Percentiles rank a stretch among this genome's conserved stretches.
Evolutionary conservation across 2,329 filamentous ascomycete species (phyloP).

Genomic region (Fusarium verrucosum): DNA sequence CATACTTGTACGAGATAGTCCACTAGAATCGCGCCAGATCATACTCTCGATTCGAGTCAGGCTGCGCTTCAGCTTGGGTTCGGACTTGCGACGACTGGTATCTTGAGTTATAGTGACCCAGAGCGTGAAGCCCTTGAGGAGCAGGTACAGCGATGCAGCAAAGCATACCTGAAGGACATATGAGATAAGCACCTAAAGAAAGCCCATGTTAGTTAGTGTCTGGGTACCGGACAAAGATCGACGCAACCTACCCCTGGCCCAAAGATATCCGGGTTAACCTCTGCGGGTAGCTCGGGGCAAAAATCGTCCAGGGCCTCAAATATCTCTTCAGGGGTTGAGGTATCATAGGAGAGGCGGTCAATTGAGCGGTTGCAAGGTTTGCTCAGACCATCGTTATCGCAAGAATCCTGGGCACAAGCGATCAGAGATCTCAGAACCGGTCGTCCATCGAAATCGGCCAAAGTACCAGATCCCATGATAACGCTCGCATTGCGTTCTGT

Average conservation of each 20-base stretch:
- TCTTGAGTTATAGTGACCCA: conserved; percentile 49
- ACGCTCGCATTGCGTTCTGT: conserved; percentile 51
- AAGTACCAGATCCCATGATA: conserved; percentile 48
- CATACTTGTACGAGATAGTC: conserved; percentile 51
- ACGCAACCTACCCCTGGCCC: conserved; percentile 49
- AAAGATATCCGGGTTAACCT: conserved; percentile 54
- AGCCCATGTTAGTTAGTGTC: conserved; percentile 26
- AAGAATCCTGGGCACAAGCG: conserved; percentile 49
- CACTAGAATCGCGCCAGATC: conserved; percentile 51
- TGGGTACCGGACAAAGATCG: neutral
- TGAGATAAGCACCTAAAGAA: conserved; percentile 51
- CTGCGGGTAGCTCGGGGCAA: conserved; percentile 49
- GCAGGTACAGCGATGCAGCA: conserved; percentile 47
- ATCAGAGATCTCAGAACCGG: conserved; percentile 49
- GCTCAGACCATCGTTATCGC: conserved; percentile 48
- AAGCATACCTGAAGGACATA: conserved; percentile 53
- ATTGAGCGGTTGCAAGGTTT: conserved; percentile 46
- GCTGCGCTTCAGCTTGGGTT: conserved; percentile 42
- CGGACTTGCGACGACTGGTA: conserved; percentile 27
- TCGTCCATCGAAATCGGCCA: conserved; percentile 46
- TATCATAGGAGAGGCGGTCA: conserved; percentile 37
- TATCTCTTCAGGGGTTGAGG: conserved; percentile 45
- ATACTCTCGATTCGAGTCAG: conserved; percentile 50
- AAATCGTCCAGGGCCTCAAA: conserved; percentile 50
- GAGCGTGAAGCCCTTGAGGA: conserved; percentile 50